Conservation (phyloP, 2,329 filamentous ascomycete species). For the Aspergillus unguis region DNA sequence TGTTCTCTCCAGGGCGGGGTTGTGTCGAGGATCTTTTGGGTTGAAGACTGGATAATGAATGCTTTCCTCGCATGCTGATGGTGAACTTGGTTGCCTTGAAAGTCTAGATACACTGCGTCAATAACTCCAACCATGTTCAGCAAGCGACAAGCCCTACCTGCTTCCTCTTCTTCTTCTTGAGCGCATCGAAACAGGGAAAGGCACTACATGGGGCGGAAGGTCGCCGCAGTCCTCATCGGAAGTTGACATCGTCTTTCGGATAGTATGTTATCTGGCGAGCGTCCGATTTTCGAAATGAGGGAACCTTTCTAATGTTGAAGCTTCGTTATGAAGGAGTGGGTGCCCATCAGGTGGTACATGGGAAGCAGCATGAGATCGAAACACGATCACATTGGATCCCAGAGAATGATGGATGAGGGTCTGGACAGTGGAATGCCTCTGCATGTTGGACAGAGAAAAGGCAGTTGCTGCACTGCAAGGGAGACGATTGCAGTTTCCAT, state of each 20-base stretch:
- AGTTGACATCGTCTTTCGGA: slow-evolving; percentile 4
- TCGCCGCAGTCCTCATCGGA: slow-evolving; percentile 3
- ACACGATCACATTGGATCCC: background rate
- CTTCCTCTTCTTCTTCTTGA: slow-evolving; percentile 17
- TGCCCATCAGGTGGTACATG: background rate
- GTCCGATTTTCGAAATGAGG: background rate
- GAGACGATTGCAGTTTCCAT: slow-evolving; percentile 12
- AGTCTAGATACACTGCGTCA: slow-evolving; percentile 8
- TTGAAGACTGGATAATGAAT: slow-evolving; percentile 37
- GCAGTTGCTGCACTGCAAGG: slow-evolving; percentile 9
- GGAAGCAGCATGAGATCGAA: background rate
- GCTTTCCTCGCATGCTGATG: slow-evolving; percentile 31
- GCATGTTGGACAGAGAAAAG: slow-evolving; percentile 20
- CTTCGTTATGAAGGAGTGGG: background rate
- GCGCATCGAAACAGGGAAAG: slow-evolving; percentile 22
- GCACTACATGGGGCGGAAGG: slow-evolving; percentile 16
- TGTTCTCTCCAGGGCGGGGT: slow-evolving; percentile 20
- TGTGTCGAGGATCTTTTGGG: slow-evolving; percentile 36
- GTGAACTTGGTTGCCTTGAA: slow-evolving; percentile 8
- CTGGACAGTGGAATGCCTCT: slow-evolving; percentile 2
- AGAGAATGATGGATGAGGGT: background rate
- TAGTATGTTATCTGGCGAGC: background rate
- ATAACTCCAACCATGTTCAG: background rate
- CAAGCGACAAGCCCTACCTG: slow-evolving; percentile 19
- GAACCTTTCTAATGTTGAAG: background rate